Percentiles rank a stretch among this genome's conserved stretches.
phyloP scores from a whole-genome alignment of 2,329 filamentous ascomycete species.

The Chaetomiaceae sp. region DNA sequence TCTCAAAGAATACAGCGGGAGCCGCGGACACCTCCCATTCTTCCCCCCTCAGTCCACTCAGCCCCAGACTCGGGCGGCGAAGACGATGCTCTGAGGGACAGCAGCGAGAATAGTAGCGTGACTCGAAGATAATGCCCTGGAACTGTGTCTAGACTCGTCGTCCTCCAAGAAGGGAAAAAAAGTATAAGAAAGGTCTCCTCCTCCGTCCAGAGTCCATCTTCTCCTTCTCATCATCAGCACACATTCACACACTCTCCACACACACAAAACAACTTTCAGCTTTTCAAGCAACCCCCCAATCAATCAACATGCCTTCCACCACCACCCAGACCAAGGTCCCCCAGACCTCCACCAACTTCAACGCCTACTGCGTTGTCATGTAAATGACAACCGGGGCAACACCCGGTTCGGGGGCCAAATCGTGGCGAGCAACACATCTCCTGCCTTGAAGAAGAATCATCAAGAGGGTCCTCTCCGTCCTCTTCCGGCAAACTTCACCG shows the following conservation, averaged over 20 bases:
- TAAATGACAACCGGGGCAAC: constrained; percentile 27
- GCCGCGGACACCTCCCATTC: constrained; percentile 3
- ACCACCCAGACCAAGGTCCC: constrained; percentile 26
- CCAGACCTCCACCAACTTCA: constrained; percentile 28
- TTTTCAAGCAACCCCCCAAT: constrained; percentile 20
- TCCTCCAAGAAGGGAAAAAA: constrained; percentile 1
- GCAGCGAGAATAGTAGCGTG: not conserved
- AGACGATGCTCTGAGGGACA: too few relatives aligned
- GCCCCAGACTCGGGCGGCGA: too few relatives aligned
- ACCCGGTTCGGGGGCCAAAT: constrained; percentile 1
- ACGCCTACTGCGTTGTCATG: constrained; percentile 33
- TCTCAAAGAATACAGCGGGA: constrained; percentile 3
- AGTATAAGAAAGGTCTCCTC: constrained; percentile 24
- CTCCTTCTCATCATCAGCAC: constrained; percentile 25
- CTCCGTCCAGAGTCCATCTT: constrained; percentile 1
- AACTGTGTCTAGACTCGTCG: not conserved
- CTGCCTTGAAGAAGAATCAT: not conserved
- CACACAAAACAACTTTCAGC: constrained; percentile 15
- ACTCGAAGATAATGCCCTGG: not conserved
- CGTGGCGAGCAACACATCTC: constrained; percentile 2
- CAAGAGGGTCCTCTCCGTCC: constrained; percentile 8
- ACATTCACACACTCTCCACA: constrained; percentile 6
- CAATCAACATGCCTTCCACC: constrained; percentile 33
- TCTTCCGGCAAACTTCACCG: not conserved
- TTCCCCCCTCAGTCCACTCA: too few relatives aligned